Evolutionary conservation across 2,329 filamentous ascomycete genomes (phyloP).

Genomic region (Didymella segeticola): DNA sequence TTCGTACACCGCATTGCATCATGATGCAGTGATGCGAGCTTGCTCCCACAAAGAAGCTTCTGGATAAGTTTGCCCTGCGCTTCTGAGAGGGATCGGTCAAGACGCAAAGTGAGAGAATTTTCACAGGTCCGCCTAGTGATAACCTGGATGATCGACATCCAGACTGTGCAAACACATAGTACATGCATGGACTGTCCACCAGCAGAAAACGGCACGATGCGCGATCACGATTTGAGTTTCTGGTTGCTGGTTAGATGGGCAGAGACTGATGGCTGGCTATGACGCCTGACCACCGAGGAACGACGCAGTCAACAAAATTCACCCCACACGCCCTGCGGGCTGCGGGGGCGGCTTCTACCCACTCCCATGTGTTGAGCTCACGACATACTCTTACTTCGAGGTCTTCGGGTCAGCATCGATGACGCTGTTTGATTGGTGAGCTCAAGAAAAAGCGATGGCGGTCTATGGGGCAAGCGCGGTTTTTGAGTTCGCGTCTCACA

Average conservation of each 20-base stretch:
- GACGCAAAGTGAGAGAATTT: background rate
- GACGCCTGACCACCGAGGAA: background rate
- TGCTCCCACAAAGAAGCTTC: background rate
- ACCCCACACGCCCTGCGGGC: background rate
- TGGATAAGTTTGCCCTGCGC: background rate
- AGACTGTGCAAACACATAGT: background rate
- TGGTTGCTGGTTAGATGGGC: background rate
- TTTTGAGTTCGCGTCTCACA: conserved; percentile 8
- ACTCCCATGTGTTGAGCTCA: background rate
- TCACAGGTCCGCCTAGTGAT: background rate
- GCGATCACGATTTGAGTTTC: background rate
- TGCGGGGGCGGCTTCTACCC: conserved; percentile 1
- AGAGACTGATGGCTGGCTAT: background rate
- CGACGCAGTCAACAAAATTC: background rate
- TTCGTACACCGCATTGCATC: conserved; percentile 15
- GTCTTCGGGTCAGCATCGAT: background rate
- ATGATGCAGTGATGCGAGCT: conserved; percentile 9
- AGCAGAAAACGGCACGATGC: background rate
- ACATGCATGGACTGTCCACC: background rate
- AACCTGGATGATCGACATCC: background rate
- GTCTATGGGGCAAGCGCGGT: background rate
- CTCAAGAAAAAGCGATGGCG: background rate
- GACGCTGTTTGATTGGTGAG: conserved; percentile 3
- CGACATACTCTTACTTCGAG: background rate
- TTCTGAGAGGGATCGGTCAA: background rate